Percentiles rank a stretch among this genome's conserved stretches.
Conservation (phyloP, 1,139 yeast genomes). For the Wickerhamomyces sp. region DNA sequence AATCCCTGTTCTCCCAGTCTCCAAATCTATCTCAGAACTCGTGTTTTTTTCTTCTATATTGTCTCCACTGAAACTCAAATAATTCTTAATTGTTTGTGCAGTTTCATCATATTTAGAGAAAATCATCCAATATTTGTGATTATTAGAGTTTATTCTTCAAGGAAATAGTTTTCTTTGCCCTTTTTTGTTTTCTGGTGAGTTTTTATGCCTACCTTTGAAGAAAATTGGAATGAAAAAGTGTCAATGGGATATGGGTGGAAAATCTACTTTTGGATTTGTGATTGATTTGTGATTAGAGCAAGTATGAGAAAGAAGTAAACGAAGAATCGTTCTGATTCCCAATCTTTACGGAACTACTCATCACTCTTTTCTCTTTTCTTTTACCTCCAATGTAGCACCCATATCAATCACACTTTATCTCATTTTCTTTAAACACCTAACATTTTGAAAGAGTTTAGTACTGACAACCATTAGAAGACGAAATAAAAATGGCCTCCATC, state of each 20-base stretch:
- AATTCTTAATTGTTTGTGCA: not conserved
- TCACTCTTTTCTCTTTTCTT: not conserved
- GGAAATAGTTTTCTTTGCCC: not conserved
- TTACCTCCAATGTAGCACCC: not conserved
- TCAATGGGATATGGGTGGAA: not conserved
- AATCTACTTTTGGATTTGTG: not conserved
- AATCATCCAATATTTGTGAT: not conserved
- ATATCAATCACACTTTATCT: not conserved
- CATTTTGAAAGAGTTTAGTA: not conserved
- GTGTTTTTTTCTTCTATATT: not conserved
- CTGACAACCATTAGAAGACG: not conserved
- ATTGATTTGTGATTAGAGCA: not conserved
- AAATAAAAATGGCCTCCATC: constrained; percentile 23
- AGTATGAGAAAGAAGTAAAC: constrained; percentile 1
- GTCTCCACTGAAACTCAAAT: not conserved
- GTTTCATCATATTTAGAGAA: not conserved
- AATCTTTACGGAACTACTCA: not conserved
- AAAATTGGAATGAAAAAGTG: not conserved
- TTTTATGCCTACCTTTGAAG: not conserved
- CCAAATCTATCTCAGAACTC: not conserved
- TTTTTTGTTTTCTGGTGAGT: not conserved
- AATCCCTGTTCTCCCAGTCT: not conserved
- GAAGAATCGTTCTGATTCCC: not conserved
- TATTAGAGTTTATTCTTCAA: not conserved
- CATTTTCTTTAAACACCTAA: too few relatives aligned